Evolutionary conservation across 495 filamentous ascomycete species (phyloP).

Genomic region (Penicillium pancosmium): DNA sequence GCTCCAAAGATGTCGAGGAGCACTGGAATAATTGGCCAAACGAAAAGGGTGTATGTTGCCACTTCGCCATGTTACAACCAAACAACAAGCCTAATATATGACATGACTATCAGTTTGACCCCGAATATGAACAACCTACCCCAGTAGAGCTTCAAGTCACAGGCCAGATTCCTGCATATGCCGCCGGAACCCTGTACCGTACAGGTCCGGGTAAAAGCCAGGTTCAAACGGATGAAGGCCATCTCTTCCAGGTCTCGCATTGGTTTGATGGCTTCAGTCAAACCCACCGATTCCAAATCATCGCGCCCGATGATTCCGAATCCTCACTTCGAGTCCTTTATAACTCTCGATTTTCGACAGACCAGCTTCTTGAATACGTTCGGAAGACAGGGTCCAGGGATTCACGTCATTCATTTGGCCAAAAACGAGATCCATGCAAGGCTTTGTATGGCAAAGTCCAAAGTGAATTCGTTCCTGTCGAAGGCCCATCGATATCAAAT

Average conservation of each 20-base stretch:
- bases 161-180: constrained; percentile 55
- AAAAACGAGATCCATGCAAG: constrained; percentile 68
- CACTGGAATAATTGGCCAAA: constrained; percentile 32
- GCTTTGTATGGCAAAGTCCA: constrained; percentile 68
- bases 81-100: background rate
- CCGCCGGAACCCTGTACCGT: constrained; percentile 67
- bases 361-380: constrained; percentile 57
- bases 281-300: constrained; percentile 72
- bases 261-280: constrained; percentile 86
- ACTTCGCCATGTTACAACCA: background rate
- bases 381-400: constrained; percentile 50
- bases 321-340: constrained; percentile 58
- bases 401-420: constrained; percentile 58
- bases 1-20: constrained; percentile 5
- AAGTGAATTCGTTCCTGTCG: constrained; percentile 46
- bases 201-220: constrained; percentile 69
- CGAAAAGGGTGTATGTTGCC: constrained; percentile 26
- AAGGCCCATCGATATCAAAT: constrained; percentile 45
- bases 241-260: constrained; percentile 60
- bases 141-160: constrained; percentile 53
- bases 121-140: constrained; percentile 47
- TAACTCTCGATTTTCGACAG: constrained; percentile 67
- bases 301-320: constrained; percentile 27
- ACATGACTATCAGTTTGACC: constrained; percentile 45
- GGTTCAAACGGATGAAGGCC: constrained; percentile 56